Conservation (phyloP, 2,329 filamentous ascomycete species). For the Trichoderma lentiforme region DNA sequence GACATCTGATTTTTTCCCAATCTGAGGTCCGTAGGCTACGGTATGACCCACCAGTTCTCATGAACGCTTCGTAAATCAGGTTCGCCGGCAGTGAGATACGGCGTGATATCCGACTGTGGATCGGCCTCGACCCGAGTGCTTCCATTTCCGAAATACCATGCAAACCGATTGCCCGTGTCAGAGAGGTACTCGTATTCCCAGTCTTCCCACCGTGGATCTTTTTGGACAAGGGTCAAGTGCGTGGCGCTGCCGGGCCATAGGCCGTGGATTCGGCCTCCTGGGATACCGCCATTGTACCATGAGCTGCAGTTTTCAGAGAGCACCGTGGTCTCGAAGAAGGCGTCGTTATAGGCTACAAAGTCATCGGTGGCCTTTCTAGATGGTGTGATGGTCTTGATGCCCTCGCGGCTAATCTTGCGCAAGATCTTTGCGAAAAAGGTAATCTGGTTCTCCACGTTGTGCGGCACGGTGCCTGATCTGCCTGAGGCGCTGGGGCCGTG, state of each 20-base stretch:
- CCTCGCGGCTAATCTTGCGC: constrained; percentile 63
- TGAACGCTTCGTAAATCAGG: constrained; percentile 61
- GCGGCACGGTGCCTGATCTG: constrained; percentile 63
- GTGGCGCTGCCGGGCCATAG: constrained; percentile 67
- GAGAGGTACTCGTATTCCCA: constrained; percentile 49
- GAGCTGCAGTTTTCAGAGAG: constrained; percentile 62
- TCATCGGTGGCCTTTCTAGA: constrained; percentile 60
- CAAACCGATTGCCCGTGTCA: constrained; percentile 48
- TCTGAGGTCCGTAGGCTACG: constrained; percentile 22
- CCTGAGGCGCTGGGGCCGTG: constrained; percentile 59
- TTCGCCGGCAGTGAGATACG: constrained; percentile 56
- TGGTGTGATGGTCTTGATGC: constrained; percentile 60
- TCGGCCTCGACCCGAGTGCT: constrained; percentile 59
- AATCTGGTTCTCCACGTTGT: constrained; percentile 63
- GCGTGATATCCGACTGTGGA: constrained; percentile 56
- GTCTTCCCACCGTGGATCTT: constrained; percentile 55
- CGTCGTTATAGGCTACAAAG: constrained; percentile 57
- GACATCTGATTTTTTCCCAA: not conserved
- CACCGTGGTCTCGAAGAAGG: constrained; percentile 54
- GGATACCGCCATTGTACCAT: constrained; percentile 67
- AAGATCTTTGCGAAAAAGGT: constrained; percentile 64
- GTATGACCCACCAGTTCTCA: constrained; percentile 63
- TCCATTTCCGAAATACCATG: constrained; percentile 66
- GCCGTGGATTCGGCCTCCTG: constrained; percentile 62
- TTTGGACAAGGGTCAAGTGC: constrained; percentile 56